Evolutionary conservation across 140 eudicot genomes (phyloP).

Genomic region (Stevia rebaudiana): DNA sequence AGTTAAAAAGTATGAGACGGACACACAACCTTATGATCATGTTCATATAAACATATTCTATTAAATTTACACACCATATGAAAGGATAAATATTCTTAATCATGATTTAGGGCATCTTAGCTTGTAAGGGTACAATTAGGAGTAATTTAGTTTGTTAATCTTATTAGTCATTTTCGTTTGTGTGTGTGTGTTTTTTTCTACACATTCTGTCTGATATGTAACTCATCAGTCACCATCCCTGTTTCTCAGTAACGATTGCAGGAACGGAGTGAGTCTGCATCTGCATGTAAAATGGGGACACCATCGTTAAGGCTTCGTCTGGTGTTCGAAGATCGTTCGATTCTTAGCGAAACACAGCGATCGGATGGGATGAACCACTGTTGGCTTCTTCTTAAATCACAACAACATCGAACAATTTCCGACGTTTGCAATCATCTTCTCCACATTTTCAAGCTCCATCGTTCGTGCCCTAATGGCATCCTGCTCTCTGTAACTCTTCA

Average conservation of each 20-base stretch:
- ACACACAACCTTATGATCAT: no score
- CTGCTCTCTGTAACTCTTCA: constrained; percentile 53
- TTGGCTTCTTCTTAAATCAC: constrained; percentile 70
- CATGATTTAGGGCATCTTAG: no score
- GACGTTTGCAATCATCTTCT: constrained; percentile 52
- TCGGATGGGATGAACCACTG: constrained; percentile 51
- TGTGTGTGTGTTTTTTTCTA: no score
- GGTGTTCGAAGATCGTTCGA: constrained; percentile 49
- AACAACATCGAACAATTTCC: constrained; percentile 46
- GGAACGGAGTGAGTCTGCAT: constrained; percentile 7
- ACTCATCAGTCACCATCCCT: background rate
- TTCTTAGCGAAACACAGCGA: constrained; percentile 57
- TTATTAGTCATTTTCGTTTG: no score
- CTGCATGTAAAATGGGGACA: constrained; percentile 43
- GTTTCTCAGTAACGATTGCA: background rate
- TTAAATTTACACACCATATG: no score
- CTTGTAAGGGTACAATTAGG: no score
- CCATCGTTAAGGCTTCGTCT: constrained; percentile 50
- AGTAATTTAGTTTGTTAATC: no score
- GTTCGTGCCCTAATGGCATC: constrained; percentile 86
- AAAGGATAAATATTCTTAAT: no score
- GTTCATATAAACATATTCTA: no score
- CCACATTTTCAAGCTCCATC: constrained; percentile 53
- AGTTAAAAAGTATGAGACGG: no score
- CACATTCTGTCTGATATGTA: no score